Evolutionary conservation across 2,329 filamentous ascomycete genomes (phyloP).

Genomic region (Calonectria hawksworthii): DNA sequence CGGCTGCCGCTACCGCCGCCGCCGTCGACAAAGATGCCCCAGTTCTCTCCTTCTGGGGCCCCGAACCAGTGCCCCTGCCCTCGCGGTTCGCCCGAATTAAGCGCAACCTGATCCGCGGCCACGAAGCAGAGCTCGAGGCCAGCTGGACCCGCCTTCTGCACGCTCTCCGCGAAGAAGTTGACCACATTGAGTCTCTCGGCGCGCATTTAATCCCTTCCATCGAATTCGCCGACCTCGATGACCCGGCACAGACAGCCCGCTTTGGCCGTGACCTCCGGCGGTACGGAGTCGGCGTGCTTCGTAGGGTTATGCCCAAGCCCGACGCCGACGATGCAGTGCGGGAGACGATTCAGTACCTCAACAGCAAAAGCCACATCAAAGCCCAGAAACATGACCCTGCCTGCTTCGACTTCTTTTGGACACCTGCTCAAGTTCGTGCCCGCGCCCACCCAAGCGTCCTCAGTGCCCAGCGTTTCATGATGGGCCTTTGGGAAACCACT

Average conservation of each 20-base stretch:
- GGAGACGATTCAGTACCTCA: conserved; percentile 69
- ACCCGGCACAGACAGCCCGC: conserved; percentile 61
- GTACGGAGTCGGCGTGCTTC: conserved; percentile 75
- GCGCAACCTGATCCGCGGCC: conserved; percentile 65
- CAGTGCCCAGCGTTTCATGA: conserved; percentile 74
- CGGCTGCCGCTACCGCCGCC: conserved; percentile 32
- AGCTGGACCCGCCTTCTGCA: conserved; percentile 69
- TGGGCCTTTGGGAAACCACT: conserved; percentile 73
- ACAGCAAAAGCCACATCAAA: conserved; percentile 47
- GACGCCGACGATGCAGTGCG: conserved; percentile 72
- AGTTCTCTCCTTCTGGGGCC: conserved; percentile 69
- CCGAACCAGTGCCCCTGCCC: conserved; percentile 70
- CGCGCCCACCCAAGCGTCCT: conserved; percentile 76
- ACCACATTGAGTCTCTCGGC: conserved; percentile 65
- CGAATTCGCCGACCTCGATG: conserved; percentile 65
- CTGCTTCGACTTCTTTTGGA: conserved; percentile 83
- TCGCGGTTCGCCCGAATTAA: conserved; percentile 71
- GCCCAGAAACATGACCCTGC: conserved; percentile 66
- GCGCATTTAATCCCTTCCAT: conserved; percentile 69
- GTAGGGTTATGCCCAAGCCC: conserved; percentile 71
- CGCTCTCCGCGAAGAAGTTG: conserved; percentile 65
- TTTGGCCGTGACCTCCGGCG: conserved; percentile 72
- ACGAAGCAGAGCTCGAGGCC: conserved; percentile 67
- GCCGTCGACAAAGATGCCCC: conserved; percentile 60
- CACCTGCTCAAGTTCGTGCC: conserved; percentile 77